These are phyloP conservation scores for Dissoconium aciculare DNA, from an alignment of 2,329 filamentous ascomycete species.

Conservation along the genomic window DNA sequence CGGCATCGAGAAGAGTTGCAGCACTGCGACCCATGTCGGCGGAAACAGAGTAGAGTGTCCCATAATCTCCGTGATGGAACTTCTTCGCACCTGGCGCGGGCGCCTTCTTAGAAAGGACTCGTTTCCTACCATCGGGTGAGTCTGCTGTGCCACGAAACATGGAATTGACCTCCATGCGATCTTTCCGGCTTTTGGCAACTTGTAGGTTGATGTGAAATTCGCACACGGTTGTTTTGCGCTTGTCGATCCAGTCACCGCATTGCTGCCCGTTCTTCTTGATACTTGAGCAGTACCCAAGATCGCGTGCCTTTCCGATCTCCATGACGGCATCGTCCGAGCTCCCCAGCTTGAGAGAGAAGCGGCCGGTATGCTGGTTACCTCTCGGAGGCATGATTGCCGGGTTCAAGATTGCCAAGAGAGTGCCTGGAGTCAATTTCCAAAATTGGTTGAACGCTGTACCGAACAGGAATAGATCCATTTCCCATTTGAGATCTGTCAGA, in stretches of 20 bases:
- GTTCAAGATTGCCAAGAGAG: constrained; percentile 81
- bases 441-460: constrained; percentile 79
- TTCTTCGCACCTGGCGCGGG: constrained; percentile 9
- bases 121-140: constrained; percentile 4
- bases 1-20: constrained; percentile 50
- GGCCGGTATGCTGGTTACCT: constrained; percentile 58
- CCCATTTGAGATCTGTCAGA: constrained; percentile 76
- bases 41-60: constrained; percentile 30
- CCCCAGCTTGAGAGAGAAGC: constrained; percentile 72
- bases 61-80: constrained; percentile 40
- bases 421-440: constrained; percentile 89
- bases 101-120: constrained; percentile 9
- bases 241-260: constrained; percentile 77
- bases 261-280: constrained; percentile 68
- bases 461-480: constrained; percentile 85
- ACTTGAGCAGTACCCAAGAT: constrained; percentile 77
- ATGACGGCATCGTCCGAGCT: constrained; percentile 79
- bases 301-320: constrained; percentile 70
- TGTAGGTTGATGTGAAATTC: constrained; percentile 82
- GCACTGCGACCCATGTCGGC: constrained; percentile 30
- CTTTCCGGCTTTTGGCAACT: constrained; percentile 52
- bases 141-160: constrained; percentile 30
- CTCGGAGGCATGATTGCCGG: constrained; percentile 81
- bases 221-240: constrained; percentile 75
- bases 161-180: constrained; percentile 65